Conservation (phyloP, 1,139 yeast species). For the Sugiyamaella japonica region DNA sequence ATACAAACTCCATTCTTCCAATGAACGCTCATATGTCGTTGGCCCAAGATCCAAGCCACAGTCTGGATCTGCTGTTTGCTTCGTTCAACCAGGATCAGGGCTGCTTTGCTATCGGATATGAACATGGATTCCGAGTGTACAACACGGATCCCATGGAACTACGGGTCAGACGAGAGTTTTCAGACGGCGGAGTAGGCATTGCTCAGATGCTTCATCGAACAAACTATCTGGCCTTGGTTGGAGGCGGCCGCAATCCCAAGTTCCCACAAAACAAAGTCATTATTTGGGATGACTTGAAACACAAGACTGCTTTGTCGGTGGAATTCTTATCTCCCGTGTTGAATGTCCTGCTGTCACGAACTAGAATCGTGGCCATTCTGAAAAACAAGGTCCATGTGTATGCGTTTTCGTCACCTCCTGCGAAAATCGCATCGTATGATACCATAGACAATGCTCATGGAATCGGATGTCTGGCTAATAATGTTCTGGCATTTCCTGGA, state of each 20-base stretch:
- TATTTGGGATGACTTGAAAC: conserved; percentile 89
- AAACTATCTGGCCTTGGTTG: conserved; percentile 83
- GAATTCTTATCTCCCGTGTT: conserved; percentile 75
- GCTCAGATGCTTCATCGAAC: conserved; percentile 86
- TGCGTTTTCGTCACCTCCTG: conserved; percentile 80
- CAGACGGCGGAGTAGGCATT: conserved; percentile 65
- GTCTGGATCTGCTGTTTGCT: conserved; percentile 51
- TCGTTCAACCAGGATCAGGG: conserved; percentile 87
- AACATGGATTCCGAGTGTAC: conserved; percentile 81
- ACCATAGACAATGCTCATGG: conserved; percentile 70
- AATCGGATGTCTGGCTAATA: conserved; percentile 57
- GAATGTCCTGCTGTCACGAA: conserved; percentile 71
- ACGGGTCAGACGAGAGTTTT: conserved; percentile 59
- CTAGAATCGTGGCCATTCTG: conserved; percentile 71
- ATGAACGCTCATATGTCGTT: conserved; percentile 19
- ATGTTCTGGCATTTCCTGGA: conserved; percentile 70
- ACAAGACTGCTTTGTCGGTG: conserved; percentile 68
- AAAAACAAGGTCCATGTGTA: conserved; percentile 68
- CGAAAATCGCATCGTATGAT: conserved; percentile 65
- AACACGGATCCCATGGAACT: conserved; percentile 83
- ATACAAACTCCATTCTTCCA: background rate
- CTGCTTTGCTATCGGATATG: conserved; percentile 84
- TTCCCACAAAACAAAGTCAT: conserved; percentile 72
- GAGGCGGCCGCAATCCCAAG: conserved; percentile 80
- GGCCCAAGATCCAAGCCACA: conserved; percentile 9